Base-by-base conservation (phyloP, 169 alveolate species). In the Babesia divergens region DNA sequence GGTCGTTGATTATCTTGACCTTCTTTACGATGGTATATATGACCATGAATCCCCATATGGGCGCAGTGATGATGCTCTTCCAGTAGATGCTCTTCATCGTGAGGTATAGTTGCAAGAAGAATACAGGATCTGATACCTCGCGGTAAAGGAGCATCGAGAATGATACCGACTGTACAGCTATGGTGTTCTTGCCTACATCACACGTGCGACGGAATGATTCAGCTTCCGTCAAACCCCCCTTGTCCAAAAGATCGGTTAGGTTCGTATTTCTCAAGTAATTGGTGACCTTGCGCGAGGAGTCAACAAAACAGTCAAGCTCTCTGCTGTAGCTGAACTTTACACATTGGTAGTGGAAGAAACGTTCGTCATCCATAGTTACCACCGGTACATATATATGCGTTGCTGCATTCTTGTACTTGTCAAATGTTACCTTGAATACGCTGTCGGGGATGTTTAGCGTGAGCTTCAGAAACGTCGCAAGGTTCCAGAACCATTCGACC, bases 31-130 rank as follows among this genome's bases (percentile, higher is more conserved):
- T 87, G 29, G 86, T 83, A 66, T 81, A 47, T 20, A 84, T 1
- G 3, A 86, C 77, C 55, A 85, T 88, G 13, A 53, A 24, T 6
- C 86, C 82, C 93, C 93, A 88, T 31, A 88, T 83, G 16, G 90
- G 83, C 1, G 93, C 89, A 6, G 91, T 82, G 40, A 88, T 88
- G 35, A 72, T 51, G 58, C 87, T 87, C 68, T 83, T 83, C 93
- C 93, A 88, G 56, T 80, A 88, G 14, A 88, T 68, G 62, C 84
- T 82, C 44, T 88, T 88, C 24, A 76, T 47, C 3, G 90, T 88
- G 32, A 88, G 77, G 67, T 68, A 88, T 53, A 88, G 54, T 53
- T 88, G 93, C 71, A 88, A 65, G 82, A 88, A 81, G 76, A 84
- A 88, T 1, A 88, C 83, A 0, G 90, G 90, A 53, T 88, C 93